These are phyloP conservation scores for Mollisiaceae sp. DNA, from an alignment of 2,329 filamentous ascomycete species.

Conservation along the genomic window DNA sequence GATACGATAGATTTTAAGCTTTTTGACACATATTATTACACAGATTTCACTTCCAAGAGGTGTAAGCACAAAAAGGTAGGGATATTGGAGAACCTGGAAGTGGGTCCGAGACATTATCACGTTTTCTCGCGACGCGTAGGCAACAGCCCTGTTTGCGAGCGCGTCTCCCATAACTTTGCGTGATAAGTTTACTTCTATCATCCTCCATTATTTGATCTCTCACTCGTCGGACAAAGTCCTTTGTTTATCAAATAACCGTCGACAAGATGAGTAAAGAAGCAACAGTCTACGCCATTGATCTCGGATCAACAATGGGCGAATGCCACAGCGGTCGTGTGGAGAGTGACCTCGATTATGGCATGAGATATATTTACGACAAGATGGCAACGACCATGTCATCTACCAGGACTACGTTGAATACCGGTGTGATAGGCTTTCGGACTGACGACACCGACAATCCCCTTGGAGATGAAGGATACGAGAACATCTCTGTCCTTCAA, in stretches of 20 bases:
- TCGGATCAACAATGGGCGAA: constrained; percentile 83
- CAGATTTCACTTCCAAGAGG: background rate
- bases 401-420: constrained; percentile 73
- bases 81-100: background rate
- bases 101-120: background rate
- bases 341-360: constrained; percentile 85
- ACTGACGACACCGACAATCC: constrained; percentile 78
- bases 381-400: constrained; percentile 72
- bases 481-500: constrained; percentile 82
- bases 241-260: constrained; percentile 8
- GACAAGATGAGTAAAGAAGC: constrained; percentile 92
- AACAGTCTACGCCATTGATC: constrained; percentile 88
- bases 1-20: too few relatives aligned
- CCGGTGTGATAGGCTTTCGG: constrained; percentile 83
- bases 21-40: background rate
- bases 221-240: background rate
- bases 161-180: background rate
- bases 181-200: constrained; percentile 2
- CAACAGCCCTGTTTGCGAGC: background rate
- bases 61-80: background rate
- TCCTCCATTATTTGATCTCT: constrained; percentile 7
- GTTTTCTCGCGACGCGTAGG: background rate
- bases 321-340: constrained; percentile 72
- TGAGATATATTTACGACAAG: constrained; percentile 96
- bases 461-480: constrained; percentile 72